These are phyloP conservation scores for Cymbopogon flexuosus DNA, from an alignment of 202 grass and related monocot species.

Conservation along the genomic window DNA sequence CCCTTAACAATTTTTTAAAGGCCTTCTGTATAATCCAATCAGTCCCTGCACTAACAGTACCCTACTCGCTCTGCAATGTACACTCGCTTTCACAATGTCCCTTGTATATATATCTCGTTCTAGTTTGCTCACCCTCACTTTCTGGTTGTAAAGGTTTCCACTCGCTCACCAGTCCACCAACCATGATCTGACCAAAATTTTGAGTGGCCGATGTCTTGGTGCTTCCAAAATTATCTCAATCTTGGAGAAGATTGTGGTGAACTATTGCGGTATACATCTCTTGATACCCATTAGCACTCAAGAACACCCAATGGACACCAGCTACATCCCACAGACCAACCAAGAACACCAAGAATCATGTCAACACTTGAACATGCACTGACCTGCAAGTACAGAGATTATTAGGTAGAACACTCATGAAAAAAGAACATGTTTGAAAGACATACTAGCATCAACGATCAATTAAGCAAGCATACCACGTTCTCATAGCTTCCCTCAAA, in stretches of 20 bases:
- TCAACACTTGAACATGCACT: conserved; percentile 61
- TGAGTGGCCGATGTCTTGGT: conserved; percentile 18
- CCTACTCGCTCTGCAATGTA: conserved; percentile 56
- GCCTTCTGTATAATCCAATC: conserved; percentile 27
- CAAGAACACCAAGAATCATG: conserved; percentile 69
- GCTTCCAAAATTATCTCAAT: conserved; percentile 15
- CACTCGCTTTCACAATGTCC: conserved; percentile 38
- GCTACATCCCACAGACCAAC: conserved; percentile 89
- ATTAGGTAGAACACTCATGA: conserved; percentile 21
- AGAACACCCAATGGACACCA: conserved; percentile 52
- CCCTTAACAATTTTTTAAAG: conserved; percentile 13
- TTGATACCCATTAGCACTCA: conserved; percentile 42
- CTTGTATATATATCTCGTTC: conserved; percentile 25
- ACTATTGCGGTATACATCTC: background rate
- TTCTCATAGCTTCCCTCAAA: conserved; percentile 67
- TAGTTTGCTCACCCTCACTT: conserved; percentile 22
- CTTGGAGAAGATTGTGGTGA: conserved; percentile 16
- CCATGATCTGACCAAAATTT: conserved; percentile 26
- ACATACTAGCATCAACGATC: background rate
- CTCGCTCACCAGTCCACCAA: conserved; percentile 1
- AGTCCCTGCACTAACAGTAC: conserved; percentile 39
- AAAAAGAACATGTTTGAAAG: conserved; percentile 9
- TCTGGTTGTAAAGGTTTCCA: conserved; percentile 17
- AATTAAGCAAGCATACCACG: conserved; percentile 49
- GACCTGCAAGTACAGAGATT: conserved; percentile 41